These are phyloP conservation scores for Galerina marginata DNA, from an alignment of 768 basidiomycete genomes.

Conservation along the genomic window DNA sequence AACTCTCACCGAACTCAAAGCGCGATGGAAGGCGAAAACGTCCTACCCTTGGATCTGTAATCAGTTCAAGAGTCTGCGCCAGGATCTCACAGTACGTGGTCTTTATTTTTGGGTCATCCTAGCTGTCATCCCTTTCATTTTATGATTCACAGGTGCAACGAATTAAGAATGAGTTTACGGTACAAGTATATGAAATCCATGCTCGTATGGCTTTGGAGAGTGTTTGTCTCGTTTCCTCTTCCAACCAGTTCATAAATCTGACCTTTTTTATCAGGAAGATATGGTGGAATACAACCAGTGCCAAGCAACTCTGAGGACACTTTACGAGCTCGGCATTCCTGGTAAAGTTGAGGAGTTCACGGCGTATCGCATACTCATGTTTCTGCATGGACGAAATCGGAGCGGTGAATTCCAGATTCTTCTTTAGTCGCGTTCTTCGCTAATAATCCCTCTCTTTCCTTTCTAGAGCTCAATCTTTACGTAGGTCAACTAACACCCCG, in stretches of 20 bases:
- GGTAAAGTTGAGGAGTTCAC: conserved; percentile 96
- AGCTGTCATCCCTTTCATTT: conserved; percentile 9
- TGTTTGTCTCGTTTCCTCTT: conserved; percentile 21
- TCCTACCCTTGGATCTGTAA: conserved; percentile 92
- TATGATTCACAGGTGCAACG: conserved; percentile 80
- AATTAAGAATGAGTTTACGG: conserved; percentile 98
- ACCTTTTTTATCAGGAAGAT: conserved; percentile 65
- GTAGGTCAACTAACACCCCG: conserved; percentile 96
- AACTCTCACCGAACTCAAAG: conserved; percentile 86
- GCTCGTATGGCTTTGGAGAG: conserved; percentile 86
- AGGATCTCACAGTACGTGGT: conserved; percentile 90
- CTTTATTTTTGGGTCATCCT: not conserved
- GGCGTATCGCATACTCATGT: conserved; percentile 96
- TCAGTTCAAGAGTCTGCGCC: conserved; percentile 96
- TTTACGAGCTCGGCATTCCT: conserved; percentile 93
- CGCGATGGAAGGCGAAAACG: conserved; percentile 80
- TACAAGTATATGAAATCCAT: conserved; percentile 97
- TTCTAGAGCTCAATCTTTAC: conserved; percentile 89
- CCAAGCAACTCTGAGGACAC: conserved; percentile 84
- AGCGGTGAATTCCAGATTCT: conserved; percentile 66
- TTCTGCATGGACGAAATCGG: conserved; percentile 91
- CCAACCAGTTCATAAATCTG: conserved; percentile 7
- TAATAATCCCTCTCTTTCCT: not conserved
- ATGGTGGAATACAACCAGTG: conserved; percentile 99
- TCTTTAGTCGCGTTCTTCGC: not conserved